Conservation (phyloP, 495 filamentous ascomycete species). For the Penicillium goetzii region DNA sequence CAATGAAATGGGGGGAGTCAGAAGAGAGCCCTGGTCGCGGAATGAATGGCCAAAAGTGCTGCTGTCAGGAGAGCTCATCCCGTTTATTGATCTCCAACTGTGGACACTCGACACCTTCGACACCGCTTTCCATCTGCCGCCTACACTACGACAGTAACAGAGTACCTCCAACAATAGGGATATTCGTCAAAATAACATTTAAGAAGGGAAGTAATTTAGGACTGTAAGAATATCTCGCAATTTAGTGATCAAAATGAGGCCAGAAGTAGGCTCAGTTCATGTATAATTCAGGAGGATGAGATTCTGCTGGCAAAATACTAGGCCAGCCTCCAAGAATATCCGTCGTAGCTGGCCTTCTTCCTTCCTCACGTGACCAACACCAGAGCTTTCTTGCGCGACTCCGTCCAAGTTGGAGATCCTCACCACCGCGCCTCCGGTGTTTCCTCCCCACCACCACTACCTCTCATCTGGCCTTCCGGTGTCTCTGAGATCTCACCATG, state of each 20-base stretch:
- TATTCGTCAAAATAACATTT: no score
- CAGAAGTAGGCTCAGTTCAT: not conserved
- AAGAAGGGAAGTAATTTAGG: no score
- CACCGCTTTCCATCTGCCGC: slow-evolving; percentile 4
- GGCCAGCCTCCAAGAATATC: not conserved
- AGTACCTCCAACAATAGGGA: no score
- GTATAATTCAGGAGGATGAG: not conserved
- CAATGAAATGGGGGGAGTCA: slow-evolving; percentile 2
- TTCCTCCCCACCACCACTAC: slow-evolving; percentile 5
- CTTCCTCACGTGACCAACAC: slow-evolving; percentile 32
- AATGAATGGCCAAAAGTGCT: slow-evolving; percentile 14
- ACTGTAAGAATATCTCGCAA: no score
- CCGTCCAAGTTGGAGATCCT: slow-evolving; percentile 15
- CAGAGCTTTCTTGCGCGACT: slow-evolving; percentile 37
- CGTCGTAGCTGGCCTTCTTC: not conserved
- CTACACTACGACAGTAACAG: not conserved
- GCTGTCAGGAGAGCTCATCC: slow-evolving; percentile 25
- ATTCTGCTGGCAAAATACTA: not conserved
- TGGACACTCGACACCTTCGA: not conserved
- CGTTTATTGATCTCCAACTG: slow-evolving; percentile 4
- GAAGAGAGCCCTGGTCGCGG: slow-evolving; percentile 8
- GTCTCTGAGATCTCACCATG: slow-evolving; percentile 36
- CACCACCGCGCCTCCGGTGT: slow-evolving; percentile 22
- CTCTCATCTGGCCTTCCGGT: slow-evolving; percentile 10
- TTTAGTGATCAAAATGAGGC: no score